Base-by-base conservation (phyloP, 805 yeast genomes). In the Jamesozyma gamospora region DNA sequence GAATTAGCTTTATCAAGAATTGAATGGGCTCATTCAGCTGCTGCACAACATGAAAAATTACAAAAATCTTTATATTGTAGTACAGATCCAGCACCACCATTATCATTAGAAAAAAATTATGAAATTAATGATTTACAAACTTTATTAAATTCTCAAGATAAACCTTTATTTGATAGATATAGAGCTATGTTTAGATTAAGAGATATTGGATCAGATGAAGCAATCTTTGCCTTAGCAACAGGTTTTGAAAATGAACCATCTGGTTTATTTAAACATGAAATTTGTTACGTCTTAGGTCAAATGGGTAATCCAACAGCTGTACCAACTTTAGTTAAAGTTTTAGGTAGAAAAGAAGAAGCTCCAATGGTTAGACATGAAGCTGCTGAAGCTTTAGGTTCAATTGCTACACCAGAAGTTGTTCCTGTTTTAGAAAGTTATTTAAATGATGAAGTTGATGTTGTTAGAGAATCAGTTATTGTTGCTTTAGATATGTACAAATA, bases 301-400 rank as follows among this genome's bases (percentile, higher is more conserved):
- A 71, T 92, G 59, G 83, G 94, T 60, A 86, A 84, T 63, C 96
- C 97, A 21, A 84, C 79, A 28, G 79, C 94, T 29, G 94, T 92
- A 28, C 95, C 96, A 30, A 70, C 90, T 16, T 74, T 94, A 46
- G 72, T 86, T 42, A 79, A 84, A 64, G 86, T 92, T 3, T 72
- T 94, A 52, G 77, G 77, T 51, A 76, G 84, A 61, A 74, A 71
- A 43, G 56, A 64, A 13, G 96, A 92, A 67, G 97, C 94, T 39
- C 95, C 94, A 47, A 92, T 92, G 99, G 98, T 94, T 27, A 82
- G 99, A 67, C 99, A 92, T 60, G 99, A 92, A 67, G 98, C 97
- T 42, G 98, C 97, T 19, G 99, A 92, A 67, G 98, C 98, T 19
- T 72, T 94, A 53, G 98, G 98, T 21, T 76, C 95, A 24, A 92